These are phyloP conservation scores for Lactarius indigo DNA, from an alignment of 768 basidiomycete species.

Conservation along the genomic window DNA sequence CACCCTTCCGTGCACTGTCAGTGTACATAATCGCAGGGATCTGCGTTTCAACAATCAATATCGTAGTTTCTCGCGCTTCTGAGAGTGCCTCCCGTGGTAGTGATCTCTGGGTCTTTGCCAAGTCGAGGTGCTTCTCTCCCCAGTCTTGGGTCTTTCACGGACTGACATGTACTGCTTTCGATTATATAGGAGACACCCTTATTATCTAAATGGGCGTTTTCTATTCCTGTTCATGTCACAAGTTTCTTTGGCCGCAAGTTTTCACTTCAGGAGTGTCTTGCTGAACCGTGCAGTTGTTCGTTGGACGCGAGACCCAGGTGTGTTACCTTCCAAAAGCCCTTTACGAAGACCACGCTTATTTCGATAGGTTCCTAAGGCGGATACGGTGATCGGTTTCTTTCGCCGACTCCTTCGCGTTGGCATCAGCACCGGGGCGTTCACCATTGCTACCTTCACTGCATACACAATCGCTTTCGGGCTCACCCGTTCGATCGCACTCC, in stretches of 20 bases:
- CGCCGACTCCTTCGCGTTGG: slow-evolving; percentile 4
- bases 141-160: background rate
- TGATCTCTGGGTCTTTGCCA: slow-evolving; percentile 55
- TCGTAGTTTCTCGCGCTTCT: slow-evolving; percentile 35
- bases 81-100: slow-evolving; percentile 32
- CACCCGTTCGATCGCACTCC: slow-evolving; percentile 45
- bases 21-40: slow-evolving; percentile 49
- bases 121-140: slow-evolving; percentile 51
- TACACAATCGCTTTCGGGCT: slow-evolving; percentile 48
- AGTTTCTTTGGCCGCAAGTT: slow-evolving; percentile 43
- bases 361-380: slow-evolving; percentile 29
- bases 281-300: slow-evolving; percentile 51
- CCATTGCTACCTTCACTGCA: slow-evolving; percentile 27
- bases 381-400: slow-evolving; percentile 23
- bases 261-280: slow-evolving; percentile 55
- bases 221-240: slow-evolving; percentile 59
- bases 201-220: slow-evolving; percentile 66
- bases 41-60: slow-evolving; percentile 42
- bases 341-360: background rate
- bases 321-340: background rate
- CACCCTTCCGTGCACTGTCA: slow-evolving; percentile 43
- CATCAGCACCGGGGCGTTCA: slow-evolving; percentile 9
- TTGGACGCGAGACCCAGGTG: slow-evolving; percentile 27
- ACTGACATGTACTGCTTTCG: background rate
- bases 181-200: slow-evolving; percentile 60